Evolutionary conservation across 2,329 filamentous ascomycete species (phyloP), one percentile per base, ranked within the genome.

Genomic region (Pyrenophora teres): DNA sequence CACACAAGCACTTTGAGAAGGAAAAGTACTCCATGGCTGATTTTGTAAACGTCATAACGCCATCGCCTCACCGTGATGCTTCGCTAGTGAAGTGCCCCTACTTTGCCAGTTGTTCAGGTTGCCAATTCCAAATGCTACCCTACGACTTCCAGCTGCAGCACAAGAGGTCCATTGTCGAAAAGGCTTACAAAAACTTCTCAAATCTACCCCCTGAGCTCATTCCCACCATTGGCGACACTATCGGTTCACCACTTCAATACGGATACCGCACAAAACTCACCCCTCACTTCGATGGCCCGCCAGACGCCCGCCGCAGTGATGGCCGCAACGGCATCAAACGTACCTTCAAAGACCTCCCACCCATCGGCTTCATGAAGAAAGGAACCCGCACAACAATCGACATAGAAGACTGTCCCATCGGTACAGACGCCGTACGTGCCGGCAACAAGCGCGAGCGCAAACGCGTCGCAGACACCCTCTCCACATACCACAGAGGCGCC

Each of bases 381-480:
- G 90, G 89, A n/a, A 84, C 83, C 40, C 82, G 87, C 50, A 81
- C 81, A 55, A 92, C 92, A 3, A 79, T 99, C 57, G 94, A 99
- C 69, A 97, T 99, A 58, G 94, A 99, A 73, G 92, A 97, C 71
- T 99, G 94, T 64, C 94, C 94, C 5, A 95, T 99, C 56, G 94
- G 90, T 43, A 99, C 94, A 2, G 86, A 90, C 25, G 89, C 89
- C 32, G 88, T 99, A 13, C 83, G 90, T 21, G 80, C 83, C 59
- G 94, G 93, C 21, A 86, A 97, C 78, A 85, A 82, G 63, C 81
- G 83, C 6, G 93, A 97, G 78, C 81, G 93, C n/a, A 81, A 83
- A 67, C 84, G 89, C 50, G 90, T 97, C 61, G 81, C 81, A 1
- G 77, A 81, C 19, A 87, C 94, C 56, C 85, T 90, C 48, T 73